Conservation (phyloP, 2,329 filamentous ascomycete species). For the Saccharata proteae region DNA sequence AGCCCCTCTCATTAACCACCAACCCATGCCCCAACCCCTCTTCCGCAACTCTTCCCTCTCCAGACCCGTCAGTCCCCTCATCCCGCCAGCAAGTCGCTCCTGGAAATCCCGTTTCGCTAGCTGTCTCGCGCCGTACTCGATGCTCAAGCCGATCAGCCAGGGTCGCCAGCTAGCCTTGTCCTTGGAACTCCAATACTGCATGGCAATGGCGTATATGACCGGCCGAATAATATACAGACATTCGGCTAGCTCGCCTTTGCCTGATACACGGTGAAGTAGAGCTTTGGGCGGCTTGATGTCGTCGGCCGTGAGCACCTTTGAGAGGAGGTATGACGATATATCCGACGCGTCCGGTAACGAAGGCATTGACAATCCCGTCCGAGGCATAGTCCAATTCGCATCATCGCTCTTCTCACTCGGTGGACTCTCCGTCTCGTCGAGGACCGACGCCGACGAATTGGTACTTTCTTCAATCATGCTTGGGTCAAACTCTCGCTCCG, state of each 20-base stretch:
- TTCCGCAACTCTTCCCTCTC: constrained; percentile 84
- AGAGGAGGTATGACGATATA: constrained; percentile 76
- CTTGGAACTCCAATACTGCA: constrained; percentile 54
- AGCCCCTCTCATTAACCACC: constrained; percentile 95
- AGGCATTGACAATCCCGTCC: constrained; percentile 77
- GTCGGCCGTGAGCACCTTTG: constrained; percentile 85
- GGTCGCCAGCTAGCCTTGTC: constrained; percentile 78
- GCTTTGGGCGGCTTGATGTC: constrained; percentile 88
- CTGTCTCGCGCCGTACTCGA: constrained; percentile 85
- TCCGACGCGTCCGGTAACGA: constrained; percentile 69
- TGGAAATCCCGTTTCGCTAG: constrained; percentile 57
- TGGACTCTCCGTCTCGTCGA: constrained; percentile 36
- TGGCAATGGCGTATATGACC: constrained; percentile 70
- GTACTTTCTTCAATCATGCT: constrained; percentile 42
- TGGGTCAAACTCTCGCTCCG: constrained; percentile 71
- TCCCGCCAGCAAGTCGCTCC: constrained; percentile 52
- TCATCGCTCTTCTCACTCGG: constrained; percentile 28
- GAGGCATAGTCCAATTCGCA: constrained; percentile 74
- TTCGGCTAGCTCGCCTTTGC: constrained; percentile 76
- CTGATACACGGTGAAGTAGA: constrained; percentile 61
- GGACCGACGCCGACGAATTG: constrained; percentile 21
- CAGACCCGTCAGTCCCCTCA: constrained; percentile 67
- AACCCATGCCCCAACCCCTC: constrained; percentile 79
- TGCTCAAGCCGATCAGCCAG: constrained; percentile 73
- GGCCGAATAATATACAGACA: constrained; percentile 85